Conservation (phyloP, 257 asterid species). For the Gentiana macrophylla region DNA sequence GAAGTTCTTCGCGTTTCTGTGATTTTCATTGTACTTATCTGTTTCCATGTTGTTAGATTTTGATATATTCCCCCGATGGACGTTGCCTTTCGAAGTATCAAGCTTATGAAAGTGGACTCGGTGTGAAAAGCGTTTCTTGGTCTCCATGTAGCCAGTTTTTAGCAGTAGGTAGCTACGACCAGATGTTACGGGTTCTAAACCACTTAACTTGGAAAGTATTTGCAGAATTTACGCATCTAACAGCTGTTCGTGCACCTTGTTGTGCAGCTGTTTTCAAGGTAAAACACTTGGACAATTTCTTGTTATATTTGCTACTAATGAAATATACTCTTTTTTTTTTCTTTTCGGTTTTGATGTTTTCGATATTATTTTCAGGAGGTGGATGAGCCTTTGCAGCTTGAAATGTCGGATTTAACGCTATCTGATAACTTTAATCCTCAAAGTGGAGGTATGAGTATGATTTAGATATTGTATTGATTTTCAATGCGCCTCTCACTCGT, state of each 20-base stretch:
- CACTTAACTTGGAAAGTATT: constrained; percentile 99
- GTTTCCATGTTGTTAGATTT: constrained; percentile 43
- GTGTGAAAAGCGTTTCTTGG: constrained; percentile 94
- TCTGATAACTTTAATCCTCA: constrained; percentile 53
- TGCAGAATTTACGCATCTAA: constrained; percentile 86
- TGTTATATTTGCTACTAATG: constrained; percentile 7
- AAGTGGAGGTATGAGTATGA: constrained; percentile 42
- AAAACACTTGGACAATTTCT: constrained; percentile 9
- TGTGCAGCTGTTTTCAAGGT: constrained; percentile 93
- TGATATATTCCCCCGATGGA: constrained; percentile 93
- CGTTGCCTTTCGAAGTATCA: constrained; percentile 91
- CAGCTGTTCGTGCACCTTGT: constrained; percentile 86
- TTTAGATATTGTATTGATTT: too few species aligned
- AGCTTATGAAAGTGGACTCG: constrained; percentile 96
- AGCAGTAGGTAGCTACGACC: constrained; percentile 98
- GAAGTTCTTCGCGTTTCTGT: not conserved
- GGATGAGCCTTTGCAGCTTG: constrained; percentile 87
- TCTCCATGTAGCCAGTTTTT: constrained; percentile 95
- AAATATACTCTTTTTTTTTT: not conserved
- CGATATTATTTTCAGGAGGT: constrained; percentile 53
- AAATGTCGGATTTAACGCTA: constrained; percentile 76
- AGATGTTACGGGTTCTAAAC: constrained; percentile 88
- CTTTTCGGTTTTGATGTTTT: not conserved
- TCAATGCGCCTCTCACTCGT: too few species aligned
- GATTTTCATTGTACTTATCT: constrained; percentile 9